phyloP scores from a whole-genome alignment of 257 asterid species.

The Solanum clarkiae region DNA sequence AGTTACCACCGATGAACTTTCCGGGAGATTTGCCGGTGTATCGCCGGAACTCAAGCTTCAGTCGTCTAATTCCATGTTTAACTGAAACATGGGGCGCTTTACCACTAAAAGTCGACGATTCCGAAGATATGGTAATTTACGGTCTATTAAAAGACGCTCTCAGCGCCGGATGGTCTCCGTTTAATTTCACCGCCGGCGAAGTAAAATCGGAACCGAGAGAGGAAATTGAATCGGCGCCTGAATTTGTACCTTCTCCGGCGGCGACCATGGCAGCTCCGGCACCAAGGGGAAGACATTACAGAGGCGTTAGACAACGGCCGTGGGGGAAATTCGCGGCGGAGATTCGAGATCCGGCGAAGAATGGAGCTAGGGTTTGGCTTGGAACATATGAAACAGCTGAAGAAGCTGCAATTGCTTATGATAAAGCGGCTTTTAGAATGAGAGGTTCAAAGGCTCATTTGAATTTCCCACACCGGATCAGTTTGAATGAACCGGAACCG shows the following conservation, averaged over 20 bases:
- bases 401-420: slow-evolving; percentile 6
- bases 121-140: slow-evolving; percentile 6
- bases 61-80: neutral
- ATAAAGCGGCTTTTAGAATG: slow-evolving; percentile 6
- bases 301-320: slow-evolving; percentile 1
- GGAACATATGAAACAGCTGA: slow-evolving; percentile 1
- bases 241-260: neutral
- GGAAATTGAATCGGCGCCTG: neutral
- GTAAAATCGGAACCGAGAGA: neutral
- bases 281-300: neutral
- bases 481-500: slow-evolving; percentile 4
- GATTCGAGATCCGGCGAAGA: slow-evolving; percentile 2
- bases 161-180: slow-evolving; percentile 1
- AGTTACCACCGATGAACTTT: neutral
- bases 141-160: neutral
- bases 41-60: slow-evolving; percentile 2
- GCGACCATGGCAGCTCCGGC: neutral
- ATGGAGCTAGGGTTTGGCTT: slow-evolving; percentile 7
- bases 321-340: slow-evolving; percentile 6
- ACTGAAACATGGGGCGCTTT: slow-evolving; percentile 5
- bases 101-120: slow-evolving; percentile 1
- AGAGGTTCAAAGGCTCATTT: slow-evolving; percentile 3
- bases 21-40: neutral
- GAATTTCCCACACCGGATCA: neutral
- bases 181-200: neutral